Percentiles rank a stretch among this genome's conserved stretches.
phyloP scores from a whole-genome alignment of 179 eudicot genomes.

The Silene vulgaris region DNA sequence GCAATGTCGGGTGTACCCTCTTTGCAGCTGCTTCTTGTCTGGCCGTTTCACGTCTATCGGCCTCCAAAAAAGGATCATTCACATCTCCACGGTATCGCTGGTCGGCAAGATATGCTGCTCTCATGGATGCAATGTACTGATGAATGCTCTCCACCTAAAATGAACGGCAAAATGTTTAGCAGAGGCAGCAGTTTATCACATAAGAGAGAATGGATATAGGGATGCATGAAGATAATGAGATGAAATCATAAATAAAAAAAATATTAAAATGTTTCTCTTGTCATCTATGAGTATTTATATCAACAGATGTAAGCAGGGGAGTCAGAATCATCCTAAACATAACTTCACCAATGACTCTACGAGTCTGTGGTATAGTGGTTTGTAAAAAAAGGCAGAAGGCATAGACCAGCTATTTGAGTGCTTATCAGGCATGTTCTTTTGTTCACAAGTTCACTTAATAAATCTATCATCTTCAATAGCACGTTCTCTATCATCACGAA shows the following conservation, averaged over 20 bases:
- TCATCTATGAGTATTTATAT: neutral
- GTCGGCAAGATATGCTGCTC: conserved; percentile 82
- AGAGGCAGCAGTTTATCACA: neutral
- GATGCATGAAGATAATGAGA: neutral
- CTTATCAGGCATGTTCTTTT: neutral
- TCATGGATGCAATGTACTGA: conserved; percentile 95
- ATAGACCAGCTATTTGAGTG: neutral
- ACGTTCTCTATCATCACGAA: neutral
- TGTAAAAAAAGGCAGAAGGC: neutral
- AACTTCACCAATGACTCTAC: neutral
- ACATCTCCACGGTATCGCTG: conserved; percentile 82
- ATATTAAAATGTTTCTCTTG: neutral
- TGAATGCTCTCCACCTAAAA: conserved; percentile 90
- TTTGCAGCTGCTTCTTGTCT: conserved; percentile 90
- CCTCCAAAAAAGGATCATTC: conserved; percentile 87
- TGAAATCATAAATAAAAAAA: neutral
- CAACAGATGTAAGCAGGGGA: neutral
- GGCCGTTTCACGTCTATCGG: conserved; percentile 87
- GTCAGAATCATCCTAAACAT: neutral
- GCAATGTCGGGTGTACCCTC: conserved; percentile 83
- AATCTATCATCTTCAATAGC: neutral
- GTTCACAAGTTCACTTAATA: neutral
- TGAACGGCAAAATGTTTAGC: neutral
- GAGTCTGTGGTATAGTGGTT: neutral
- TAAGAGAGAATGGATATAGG: neutral